Conservation (phyloP, 371 early-diverging fungal species). For the Actinomucor elegans region DNA sequence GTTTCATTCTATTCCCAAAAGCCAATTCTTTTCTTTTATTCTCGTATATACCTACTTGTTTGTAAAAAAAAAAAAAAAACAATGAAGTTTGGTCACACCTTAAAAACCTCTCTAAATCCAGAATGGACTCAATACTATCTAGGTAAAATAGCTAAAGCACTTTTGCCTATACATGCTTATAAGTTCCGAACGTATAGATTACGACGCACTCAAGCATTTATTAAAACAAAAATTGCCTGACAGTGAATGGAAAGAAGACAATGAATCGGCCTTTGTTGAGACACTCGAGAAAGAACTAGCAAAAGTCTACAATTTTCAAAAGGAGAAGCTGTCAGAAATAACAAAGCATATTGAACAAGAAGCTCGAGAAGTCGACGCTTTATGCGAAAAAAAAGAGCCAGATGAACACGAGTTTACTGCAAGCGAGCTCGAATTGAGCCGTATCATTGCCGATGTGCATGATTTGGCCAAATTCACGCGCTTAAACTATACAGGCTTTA, state of each 20-base stretch:
- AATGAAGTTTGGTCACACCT: slow-evolving; percentile 93
- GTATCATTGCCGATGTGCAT: slow-evolving; percentile 83
- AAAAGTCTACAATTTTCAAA: slow-evolving; percentile 88
- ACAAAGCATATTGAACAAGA: slow-evolving; percentile 77
- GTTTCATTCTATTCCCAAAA: too few relatives aligned
- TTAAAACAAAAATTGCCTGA: slow-evolving; percentile 60
- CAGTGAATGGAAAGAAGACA: slow-evolving; percentile 62
- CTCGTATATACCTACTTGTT: too few relatives aligned
- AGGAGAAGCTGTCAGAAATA: slow-evolving; percentile 87
- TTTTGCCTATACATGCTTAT: neutral
- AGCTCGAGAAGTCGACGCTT: slow-evolving; percentile 51
- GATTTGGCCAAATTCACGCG: slow-evolving; percentile 90
- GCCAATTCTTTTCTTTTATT: too few relatives aligned
- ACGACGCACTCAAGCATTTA: slow-evolving; percentile 79
- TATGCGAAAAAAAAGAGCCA: slow-evolving; percentile 64
- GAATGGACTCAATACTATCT: slow-evolving; percentile 74
- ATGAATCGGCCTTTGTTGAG: slow-evolving; percentile 87
- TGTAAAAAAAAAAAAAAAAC: too few relatives aligned
- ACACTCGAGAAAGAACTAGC: slow-evolving; percentile 87
- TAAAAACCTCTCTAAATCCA: slow-evolving; percentile 70
- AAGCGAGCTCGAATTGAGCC: slow-evolving; percentile 78
- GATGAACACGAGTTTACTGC: slow-evolving; percentile 62
- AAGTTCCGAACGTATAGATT: slow-evolving; percentile 37
- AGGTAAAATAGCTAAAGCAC: slow-evolving; percentile 19
- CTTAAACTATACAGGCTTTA: slow-evolving; percentile 92